Percentiles rank a stretch among this genome's conserved stretches.
Evolutionary conservation across 495 filamentous ascomycete genomes (phyloP).

Genomic region (Neurospora sp.): DNA sequence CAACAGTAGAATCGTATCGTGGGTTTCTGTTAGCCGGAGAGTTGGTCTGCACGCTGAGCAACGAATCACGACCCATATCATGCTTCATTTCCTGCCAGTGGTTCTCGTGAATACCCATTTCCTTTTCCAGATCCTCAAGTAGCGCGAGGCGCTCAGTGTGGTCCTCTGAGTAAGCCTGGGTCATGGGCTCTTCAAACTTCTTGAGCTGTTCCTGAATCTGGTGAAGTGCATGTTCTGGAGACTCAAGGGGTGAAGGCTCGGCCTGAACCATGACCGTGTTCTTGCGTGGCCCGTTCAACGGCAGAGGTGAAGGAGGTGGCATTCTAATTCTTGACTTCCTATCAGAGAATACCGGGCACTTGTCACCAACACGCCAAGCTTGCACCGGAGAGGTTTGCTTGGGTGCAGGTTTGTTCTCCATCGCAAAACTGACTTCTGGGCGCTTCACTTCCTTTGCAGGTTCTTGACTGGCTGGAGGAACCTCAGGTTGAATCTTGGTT

Average conservation of each 20-base stretch:
- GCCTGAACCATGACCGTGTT: slow-evolving; percentile 24
- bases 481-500: not conserved
- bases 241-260: slow-evolving; percentile 39
- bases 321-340: slow-evolving; percentile 32
- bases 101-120: slow-evolving; percentile 41
- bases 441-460: slow-evolving; percentile 1
- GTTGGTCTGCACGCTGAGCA: slow-evolving; percentile 31
- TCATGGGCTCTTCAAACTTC: slow-evolving; percentile 28
- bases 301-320: slow-evolving; percentile 39
- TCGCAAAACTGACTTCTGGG: not conserved
- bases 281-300: slow-evolving; percentile 26
- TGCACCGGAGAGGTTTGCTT: slow-evolving; percentile 27
- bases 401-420: not conserved
- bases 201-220: slow-evolving; percentile 41
- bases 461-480: not conserved
- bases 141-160: slow-evolving; percentile 29
- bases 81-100: slow-evolving; percentile 41
- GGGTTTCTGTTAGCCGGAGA: slow-evolving; percentile 17
- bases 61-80: slow-evolving; percentile 37
- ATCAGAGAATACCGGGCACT: slow-evolving; percentile 43
- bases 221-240: slow-evolving; percentile 35
- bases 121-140: slow-evolving; percentile 41
- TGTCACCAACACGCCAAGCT: slow-evolving; percentile 40
- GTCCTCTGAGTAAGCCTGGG: slow-evolving; percentile 18
- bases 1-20: slow-evolving; percentile 14